These are phyloP conservation scores for Lentinula sp. DNA, from an alignment of 768 basidiomycete species.

Conservation along the genomic window DNA sequence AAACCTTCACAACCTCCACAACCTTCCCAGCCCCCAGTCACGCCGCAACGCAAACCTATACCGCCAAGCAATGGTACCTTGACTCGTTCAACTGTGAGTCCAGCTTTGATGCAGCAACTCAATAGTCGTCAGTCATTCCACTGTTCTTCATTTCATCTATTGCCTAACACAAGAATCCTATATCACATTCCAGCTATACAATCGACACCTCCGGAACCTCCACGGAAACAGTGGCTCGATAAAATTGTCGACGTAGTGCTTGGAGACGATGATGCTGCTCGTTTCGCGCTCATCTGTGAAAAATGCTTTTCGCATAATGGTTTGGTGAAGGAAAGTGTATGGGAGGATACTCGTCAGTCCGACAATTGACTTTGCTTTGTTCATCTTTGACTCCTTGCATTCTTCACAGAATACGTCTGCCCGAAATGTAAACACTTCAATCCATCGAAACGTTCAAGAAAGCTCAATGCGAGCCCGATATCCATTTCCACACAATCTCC, in stretches of 20 bases:
- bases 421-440: constrained; percentile 87
- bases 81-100: constrained; percentile 14
- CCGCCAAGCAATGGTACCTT: constrained; percentile 16
- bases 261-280: constrained; percentile 67
- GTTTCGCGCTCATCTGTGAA: constrained; percentile 85
- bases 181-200: background rate
- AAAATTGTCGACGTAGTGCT: constrained; percentile 82
- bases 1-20: constrained; percentile 18
- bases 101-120: constrained; percentile 21
- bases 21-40: constrained; percentile 7
- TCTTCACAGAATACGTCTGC: constrained; percentile 68
- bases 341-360: constrained; percentile 75
- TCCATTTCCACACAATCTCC: background rate
- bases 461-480: background rate
- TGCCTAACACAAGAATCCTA: background rate
- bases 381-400: background rate
- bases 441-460: constrained; percentile 33
- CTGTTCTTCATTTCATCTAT: constrained; percentile 8
- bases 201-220: constrained; percentile 31
- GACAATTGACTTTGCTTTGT: background rate
- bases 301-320: constrained; percentile 88
- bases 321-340: constrained; percentile 74
- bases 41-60: constrained; percentile 14
- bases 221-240: constrained; percentile 80
- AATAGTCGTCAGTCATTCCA: constrained; percentile 16